Conservation (phyloP, 129 eudicot genomes). For the Ambrosia trifida region DNA sequence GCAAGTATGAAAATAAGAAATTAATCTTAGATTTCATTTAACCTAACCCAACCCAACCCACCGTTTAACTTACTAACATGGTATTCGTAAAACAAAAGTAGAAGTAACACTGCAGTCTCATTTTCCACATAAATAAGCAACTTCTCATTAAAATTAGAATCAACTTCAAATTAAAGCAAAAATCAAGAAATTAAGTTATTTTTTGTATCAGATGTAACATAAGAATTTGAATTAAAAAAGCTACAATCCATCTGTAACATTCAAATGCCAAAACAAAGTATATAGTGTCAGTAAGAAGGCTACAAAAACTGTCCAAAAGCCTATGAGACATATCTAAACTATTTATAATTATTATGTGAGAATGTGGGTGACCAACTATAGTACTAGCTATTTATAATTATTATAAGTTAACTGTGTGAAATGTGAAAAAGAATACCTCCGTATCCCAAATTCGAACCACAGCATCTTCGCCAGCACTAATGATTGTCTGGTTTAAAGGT, state of each 20-base stretch:
- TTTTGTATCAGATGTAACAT: background rate
- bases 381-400: background rate
- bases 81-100: background rate
- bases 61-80: background rate
- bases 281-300: background rate
- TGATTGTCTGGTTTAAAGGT: slow-evolving; percentile 72
- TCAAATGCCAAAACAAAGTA: background rate
- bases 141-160: background rate
- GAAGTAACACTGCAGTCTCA: background rate
- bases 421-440: slow-evolving; percentile 55
- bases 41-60: no score
- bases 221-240: background rate
- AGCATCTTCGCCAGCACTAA: slow-evolving; percentile 92
- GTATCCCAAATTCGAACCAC: slow-evolving; percentile 85
- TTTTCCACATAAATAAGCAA: background rate
- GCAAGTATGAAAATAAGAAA: slow-evolving; percentile 14
- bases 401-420: background rate
- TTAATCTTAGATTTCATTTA: background rate
- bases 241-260: background rate
- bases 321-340: background rate
- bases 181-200: background rate
- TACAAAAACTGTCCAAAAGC: background rate
- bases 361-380: background rate
- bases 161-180: background rate
- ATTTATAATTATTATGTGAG: background rate